Evolutionary conservation across 306 rosid species (phyloP), one percentile per base, ranked within the genome.

Genomic region (Styphnolobium japonicum): DNA sequence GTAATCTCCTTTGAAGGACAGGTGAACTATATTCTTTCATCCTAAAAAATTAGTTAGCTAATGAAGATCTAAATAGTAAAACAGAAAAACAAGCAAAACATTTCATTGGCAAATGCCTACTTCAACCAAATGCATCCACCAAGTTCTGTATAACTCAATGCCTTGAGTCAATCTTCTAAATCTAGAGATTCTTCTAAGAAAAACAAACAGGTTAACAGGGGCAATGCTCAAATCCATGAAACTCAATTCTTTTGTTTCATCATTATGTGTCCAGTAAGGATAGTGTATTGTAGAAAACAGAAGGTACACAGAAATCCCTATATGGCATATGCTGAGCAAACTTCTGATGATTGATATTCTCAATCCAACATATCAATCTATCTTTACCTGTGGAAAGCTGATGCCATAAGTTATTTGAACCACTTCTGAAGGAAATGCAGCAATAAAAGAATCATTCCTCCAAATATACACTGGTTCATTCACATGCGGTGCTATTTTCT

Each of bases 331-430:
- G 73, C 73, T 31, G 14, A 21, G 48, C 29, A 55, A 81, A 27
- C 15, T n/a, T 27, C 29, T 18, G 29, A 23, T 60, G 70, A 64
- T 46, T 21, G 9, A 81, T 40, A 81, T 45, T 82, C 67, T 75
- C 70, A 23, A 79, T 53, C 56, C 42, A 70, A 23, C 8, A 40
- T 42, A 76, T 61, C 36, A 61, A 49, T 63, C 55, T 65, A 62
- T 53, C 77, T 67, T 67, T 89, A 94, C 98, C 95, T 91, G 92
- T 16, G 88, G 88, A 81, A 88, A 94, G 86, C 55, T 80, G 66
- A 94, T 94, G 78, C 97, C 97, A 67, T 86, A 94, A 34, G 91
- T 94, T 73, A 94, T 81, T 52, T 16, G 79, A 87, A 80, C 66
- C 75, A 43, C 51, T 53, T 83, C 60, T 14, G 97, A 90, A 63